These are phyloP conservation scores for Candida wancherniae DNA, from an alignment of 805 yeast genomes.

Conservation along the genomic window DNA sequence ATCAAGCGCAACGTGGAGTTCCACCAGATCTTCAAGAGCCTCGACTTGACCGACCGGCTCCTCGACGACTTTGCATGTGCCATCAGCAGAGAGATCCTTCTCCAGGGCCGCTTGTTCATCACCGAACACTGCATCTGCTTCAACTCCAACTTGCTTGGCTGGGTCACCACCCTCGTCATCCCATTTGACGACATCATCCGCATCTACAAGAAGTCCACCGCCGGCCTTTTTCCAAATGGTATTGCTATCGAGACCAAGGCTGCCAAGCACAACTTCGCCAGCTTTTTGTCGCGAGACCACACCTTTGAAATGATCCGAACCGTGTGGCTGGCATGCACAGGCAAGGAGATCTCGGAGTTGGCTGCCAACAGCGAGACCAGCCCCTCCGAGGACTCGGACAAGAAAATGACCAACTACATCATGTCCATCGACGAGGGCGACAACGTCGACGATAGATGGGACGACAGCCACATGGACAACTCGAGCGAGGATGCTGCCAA, in stretches of 20 bases:
- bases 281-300: constrained; percentile 76
- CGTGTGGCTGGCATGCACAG: constrained; percentile 50
- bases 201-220: constrained; percentile 80
- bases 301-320: constrained; percentile 66
- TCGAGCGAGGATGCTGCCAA: constrained; percentile 8
- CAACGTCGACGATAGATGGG: constrained; percentile 5
- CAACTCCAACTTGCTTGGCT: constrained; percentile 80
- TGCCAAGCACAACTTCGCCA: constrained; percentile 75
- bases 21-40: constrained; percentile 64
- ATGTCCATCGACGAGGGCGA: constrained; percentile 17
- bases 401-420: constrained; percentile 13
- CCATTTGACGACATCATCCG: constrained; percentile 64
- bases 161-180: constrained; percentile 79
- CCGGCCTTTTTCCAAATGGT: constrained; percentile 88
- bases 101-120: constrained; percentile 84
- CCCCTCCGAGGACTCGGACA: constrained; percentile 4
- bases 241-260: constrained; percentile 63
- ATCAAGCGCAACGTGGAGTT: constrained; percentile 56
- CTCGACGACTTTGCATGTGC: constrained; percentile 91
- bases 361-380: constrained; percentile 2
- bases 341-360: constrained; percentile 15
- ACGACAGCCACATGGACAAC: constrained; percentile 6
- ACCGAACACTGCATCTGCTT: constrained; percentile 78
- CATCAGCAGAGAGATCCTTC: constrained; percentile 72
- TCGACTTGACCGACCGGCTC: constrained; percentile 65